Conservation (phyloP, 2,329 filamentous ascomycete species). For the Chaetomium globosum region DNA sequence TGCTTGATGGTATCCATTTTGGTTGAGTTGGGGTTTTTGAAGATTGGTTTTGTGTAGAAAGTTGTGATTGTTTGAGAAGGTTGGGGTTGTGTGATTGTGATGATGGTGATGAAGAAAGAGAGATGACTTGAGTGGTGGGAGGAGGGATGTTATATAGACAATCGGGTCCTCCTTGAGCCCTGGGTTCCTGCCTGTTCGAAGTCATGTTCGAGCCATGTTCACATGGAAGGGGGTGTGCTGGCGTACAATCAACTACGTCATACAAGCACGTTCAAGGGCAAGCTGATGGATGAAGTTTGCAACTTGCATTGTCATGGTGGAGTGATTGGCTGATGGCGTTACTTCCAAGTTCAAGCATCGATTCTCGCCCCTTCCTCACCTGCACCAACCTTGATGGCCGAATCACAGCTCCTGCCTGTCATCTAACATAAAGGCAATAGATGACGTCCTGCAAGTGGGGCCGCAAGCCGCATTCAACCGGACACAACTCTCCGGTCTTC, state of each 20-base stretch:
- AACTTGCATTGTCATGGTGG: background rate
- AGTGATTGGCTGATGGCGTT: background rate
- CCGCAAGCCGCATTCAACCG: background rate
- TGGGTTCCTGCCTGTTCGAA: background rate
- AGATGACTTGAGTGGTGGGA: constrained; percentile 13
- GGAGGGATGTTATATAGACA: constrained; percentile 33
- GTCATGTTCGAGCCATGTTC: background rate
- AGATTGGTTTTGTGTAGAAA: constrained; percentile 26
- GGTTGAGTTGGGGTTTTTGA: constrained; percentile 33
- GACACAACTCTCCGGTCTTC: background rate
- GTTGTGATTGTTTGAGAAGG: constrained; percentile 20
- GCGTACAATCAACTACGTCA: constrained; percentile 6
- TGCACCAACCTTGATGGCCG: too few species aligned
- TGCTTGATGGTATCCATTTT: constrained; percentile 52
- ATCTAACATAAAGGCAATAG: background rate
- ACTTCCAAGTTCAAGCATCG: background rate
- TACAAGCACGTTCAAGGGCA: background rate
- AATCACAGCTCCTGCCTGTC: too few species aligned
- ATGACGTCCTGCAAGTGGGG: background rate
- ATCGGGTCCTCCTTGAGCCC: background rate
- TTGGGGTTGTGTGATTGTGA: constrained; percentile 16
- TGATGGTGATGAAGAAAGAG: constrained; percentile 33
- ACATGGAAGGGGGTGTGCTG: background rate
- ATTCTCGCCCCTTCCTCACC: background rate
- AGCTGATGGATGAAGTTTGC: background rate